A percentile compares a stretch with the other conserved stretches of the same genome.
Evolutionary conservation across 192 early-diverging fungal genomes (phyloP).

Genomic region (Podila verticillata): DNA sequence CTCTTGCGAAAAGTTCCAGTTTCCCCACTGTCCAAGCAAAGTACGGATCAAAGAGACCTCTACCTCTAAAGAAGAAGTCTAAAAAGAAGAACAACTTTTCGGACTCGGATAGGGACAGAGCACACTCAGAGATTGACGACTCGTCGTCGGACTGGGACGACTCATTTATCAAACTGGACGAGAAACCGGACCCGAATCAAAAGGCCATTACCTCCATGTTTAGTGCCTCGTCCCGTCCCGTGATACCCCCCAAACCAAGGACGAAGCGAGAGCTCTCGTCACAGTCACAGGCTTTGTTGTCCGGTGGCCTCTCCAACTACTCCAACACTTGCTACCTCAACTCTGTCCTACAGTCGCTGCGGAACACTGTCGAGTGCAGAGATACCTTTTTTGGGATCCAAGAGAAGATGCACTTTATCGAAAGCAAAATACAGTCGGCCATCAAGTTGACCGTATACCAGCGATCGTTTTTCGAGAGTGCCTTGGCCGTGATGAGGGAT

Average conservation of each 20-base stretch:
- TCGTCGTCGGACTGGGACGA: slow-evolving; percentile 11
- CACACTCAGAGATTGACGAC: slow-evolving; percentile 9
- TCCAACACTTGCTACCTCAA: slow-evolving; percentile 48
- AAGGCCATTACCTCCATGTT: slow-evolving; percentile 43
- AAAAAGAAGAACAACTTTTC: slow-evolving; percentile 15
- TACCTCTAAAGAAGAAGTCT: not conserved
- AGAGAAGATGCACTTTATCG: slow-evolving; percentile 9
- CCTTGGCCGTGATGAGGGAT: not conserved
- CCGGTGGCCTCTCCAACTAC: slow-evolving; percentile 34
- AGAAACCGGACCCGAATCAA: slow-evolving; percentile 42
- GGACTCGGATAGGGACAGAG: slow-evolving; percentile 1
- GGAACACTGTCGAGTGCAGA: slow-evolving; percentile 24
- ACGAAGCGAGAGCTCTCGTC: slow-evolving; percentile 8
- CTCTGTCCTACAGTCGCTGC: slow-evolving; percentile 28
- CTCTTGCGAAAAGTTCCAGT: not conserved
- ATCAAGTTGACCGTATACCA: slow-evolving; percentile 12
- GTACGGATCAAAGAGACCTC: not conserved
- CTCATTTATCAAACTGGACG: slow-evolving; percentile 9
- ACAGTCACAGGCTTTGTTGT: slow-evolving; percentile 15
- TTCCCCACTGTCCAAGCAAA: not conserved
- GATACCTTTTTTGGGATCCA: slow-evolving; percentile 14
- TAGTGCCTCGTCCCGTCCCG: not conserved
- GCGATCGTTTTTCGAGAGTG: slow-evolving; percentile 16
- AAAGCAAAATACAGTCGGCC: not conserved
- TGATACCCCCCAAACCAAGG: slow-evolving; percentile 1